A percentile compares a stretch with the other conserved stretches of the same genome.
phyloP scores from a whole-genome alignment of 2,329 filamentous ascomycete genomes.

The Fusarium sp. region DNA sequence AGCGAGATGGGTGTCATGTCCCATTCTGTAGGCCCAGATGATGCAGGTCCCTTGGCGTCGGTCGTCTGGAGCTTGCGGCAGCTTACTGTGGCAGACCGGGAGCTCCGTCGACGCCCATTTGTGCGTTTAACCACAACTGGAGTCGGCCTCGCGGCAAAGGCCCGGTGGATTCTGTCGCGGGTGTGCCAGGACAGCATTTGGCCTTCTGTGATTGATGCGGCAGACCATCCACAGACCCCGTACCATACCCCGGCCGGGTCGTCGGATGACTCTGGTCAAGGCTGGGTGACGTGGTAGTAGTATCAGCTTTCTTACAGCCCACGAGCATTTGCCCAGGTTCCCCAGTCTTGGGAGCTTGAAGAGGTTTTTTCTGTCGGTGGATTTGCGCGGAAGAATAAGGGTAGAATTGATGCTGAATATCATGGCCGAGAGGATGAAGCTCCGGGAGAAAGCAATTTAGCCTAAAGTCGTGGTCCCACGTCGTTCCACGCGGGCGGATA shows the following conservation, averaged over 20 bases:
- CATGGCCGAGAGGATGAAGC: slow-evolving; percentile 21
- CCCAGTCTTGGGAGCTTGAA: slow-evolving; percentile 17
- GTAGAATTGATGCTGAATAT: slow-evolving; percentile 10
- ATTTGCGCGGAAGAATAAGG: slow-evolving; percentile 26
- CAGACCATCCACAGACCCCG: slow-evolving; percentile 8
- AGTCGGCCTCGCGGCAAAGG: slow-evolving; percentile 21
- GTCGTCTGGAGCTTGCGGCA: neutral
- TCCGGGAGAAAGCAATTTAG: slow-evolving; percentile 41
- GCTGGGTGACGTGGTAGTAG: slow-evolving; percentile 26
- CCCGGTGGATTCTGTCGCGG: slow-evolving; percentile 7
- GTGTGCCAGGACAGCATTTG: slow-evolving; percentile 3
- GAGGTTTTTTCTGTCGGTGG: slow-evolving; percentile 11
- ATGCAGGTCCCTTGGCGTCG: slow-evolving; percentile 28
- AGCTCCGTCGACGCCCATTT: slow-evolving; percentile 38
- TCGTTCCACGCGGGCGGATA: slow-evolving; percentile 40
- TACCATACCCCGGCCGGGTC: slow-evolving; percentile 7
- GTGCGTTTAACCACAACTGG: slow-evolving; percentile 40
- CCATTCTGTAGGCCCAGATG: slow-evolving; percentile 9
- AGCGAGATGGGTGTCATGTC: slow-evolving; percentile 10
- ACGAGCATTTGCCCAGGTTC: slow-evolving; percentile 21
- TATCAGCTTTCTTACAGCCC: slow-evolving; percentile 10
- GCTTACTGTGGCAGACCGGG: neutral
- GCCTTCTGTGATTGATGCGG: slow-evolving; percentile 43
- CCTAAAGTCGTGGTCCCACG: slow-evolving; percentile 29
- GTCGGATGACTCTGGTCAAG: slow-evolving; percentile 22